Evolutionary conservation across 805 yeast genomes (phyloP).

Genomic region (Wickerhamomyces mucosus): DNA sequence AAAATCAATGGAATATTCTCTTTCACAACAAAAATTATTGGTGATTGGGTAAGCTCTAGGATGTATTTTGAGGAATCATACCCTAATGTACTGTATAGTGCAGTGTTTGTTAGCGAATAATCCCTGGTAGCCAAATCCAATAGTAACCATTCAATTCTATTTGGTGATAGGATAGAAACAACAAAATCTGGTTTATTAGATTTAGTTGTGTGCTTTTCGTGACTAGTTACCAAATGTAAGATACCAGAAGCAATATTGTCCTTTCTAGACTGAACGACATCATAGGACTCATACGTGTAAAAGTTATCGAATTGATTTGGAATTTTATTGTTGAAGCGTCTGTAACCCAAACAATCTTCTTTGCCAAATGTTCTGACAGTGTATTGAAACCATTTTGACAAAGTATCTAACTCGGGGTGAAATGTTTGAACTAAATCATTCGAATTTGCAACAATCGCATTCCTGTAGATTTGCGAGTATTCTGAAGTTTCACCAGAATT

Average conservation of each 20-base stretch:
- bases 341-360: slow-evolving; percentile 29
- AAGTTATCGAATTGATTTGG: slow-evolving; percentile 14
- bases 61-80: slow-evolving; percentile 53
- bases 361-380: slow-evolving; percentile 22
- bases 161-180: slow-evolving; percentile 43
- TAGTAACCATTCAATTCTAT: slow-evolving; percentile 55
- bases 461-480: slow-evolving; percentile 36
- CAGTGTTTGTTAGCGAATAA: slow-evolving; percentile 40
- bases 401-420: slow-evolving; percentile 26
- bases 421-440: slow-evolving; percentile 15
- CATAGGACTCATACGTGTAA: slow-evolving; percentile 20
- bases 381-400: slow-evolving; percentile 27
- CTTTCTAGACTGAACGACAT: slow-evolving; percentile 24
- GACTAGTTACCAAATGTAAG: slow-evolving; percentile 18
- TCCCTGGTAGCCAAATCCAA: slow-evolving; percentile 56
- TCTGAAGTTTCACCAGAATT: slow-evolving; percentile 26
- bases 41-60: slow-evolving; percentile 47
- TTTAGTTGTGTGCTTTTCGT: slow-evolving; percentile 7
- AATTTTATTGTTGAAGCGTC: slow-evolving; percentile 14
- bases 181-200: slow-evolving; percentile 29
- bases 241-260: slow-evolving; percentile 32
- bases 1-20: slow-evolving; percentile 38
- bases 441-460: slow-evolving; percentile 11
- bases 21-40: slow-evolving; percentile 45
- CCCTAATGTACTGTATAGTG: slow-evolving; percentile 46